Conservation (phyloP, 306 rosid genomes). For the Lagenaria siceraria region DNA sequence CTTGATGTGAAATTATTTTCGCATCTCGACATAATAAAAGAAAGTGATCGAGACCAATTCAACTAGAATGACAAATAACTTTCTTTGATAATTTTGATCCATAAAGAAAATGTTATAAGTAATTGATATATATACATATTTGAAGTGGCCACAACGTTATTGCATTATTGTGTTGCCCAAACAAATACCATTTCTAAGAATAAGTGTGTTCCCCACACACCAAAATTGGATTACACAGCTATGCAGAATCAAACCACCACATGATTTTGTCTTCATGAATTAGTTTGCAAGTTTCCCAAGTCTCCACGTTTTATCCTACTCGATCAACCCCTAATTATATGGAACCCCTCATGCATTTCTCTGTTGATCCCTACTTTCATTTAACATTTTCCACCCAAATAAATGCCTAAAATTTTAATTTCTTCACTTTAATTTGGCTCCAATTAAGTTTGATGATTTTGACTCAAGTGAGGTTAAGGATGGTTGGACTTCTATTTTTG, state of each 20-base stretch:
- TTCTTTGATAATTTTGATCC: background rate
- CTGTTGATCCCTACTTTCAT: background rate
- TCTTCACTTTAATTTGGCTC: background rate
- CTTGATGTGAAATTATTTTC: background rate
- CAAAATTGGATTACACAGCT: background rate
- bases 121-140: too few relatives aligned
- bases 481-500: too few relatives aligned
- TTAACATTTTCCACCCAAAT: background rate
- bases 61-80: background rate
- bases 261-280: background rate
- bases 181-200: background rate
- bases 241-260: background rate
- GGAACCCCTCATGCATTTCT: background rate
- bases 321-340: background rate
- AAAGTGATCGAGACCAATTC: background rate
- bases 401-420: background rate
- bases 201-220: conserved; percentile 3
- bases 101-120: background rate
- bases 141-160: background rate
- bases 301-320: background rate
- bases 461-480: too few relatives aligned
- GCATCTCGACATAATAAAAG: background rate
- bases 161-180: background rate
- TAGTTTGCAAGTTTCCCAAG: background rate
- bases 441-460: too few relatives aligned